Conservation (phyloP, 805 yeast genomes). For the Candida golubevii region DNA sequence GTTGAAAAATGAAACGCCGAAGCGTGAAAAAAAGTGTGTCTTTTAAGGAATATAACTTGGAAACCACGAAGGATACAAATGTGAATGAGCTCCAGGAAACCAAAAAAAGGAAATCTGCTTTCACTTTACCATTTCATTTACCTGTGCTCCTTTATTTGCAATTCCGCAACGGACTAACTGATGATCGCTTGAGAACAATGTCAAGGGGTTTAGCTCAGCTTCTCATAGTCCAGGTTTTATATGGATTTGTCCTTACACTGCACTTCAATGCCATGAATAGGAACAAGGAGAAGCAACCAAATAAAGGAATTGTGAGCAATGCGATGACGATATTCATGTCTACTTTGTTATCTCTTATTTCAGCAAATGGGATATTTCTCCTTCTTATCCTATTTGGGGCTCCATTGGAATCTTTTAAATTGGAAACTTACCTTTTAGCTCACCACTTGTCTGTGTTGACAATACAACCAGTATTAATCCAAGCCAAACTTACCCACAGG, state of each 20-base stretch:
- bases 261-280: neutral
- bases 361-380: slow-evolving; percentile 37
- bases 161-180: slow-evolving; percentile 29
- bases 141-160: slow-evolving; percentile 24
- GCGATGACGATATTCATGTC: slow-evolving; percentile 10
- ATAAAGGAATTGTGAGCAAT: slow-evolving; percentile 3
- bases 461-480: slow-evolving; percentile 59
- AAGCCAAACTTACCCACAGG: slow-evolving; percentile 48
- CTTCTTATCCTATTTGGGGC: slow-evolving; percentile 71
- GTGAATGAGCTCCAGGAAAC: slow-evolving; percentile 7
- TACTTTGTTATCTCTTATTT: slow-evolving; percentile 25
- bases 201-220: slow-evolving; percentile 23
- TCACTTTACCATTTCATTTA: slow-evolving; percentile 29
- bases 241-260: slow-evolving; percentile 13
- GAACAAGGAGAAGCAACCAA: slow-evolving; percentile 1
- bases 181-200: slow-evolving; percentile 21
- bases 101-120: slow-evolving; percentile 5
- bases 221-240: slow-evolving; percentile 21
- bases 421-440: slow-evolving; percentile 58
- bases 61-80: slow-evolving; percentile 1
- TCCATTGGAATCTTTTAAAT: slow-evolving; percentile 52
- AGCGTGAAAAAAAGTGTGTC: slow-evolving; percentile 15
- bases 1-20: slow-evolving; percentile 8
- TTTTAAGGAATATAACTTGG: slow-evolving; percentile 9
- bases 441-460: slow-evolving; percentile 57